Conservation (phyloP, 108 stramenopile species). For the Fistulifera solaris region DNA sequence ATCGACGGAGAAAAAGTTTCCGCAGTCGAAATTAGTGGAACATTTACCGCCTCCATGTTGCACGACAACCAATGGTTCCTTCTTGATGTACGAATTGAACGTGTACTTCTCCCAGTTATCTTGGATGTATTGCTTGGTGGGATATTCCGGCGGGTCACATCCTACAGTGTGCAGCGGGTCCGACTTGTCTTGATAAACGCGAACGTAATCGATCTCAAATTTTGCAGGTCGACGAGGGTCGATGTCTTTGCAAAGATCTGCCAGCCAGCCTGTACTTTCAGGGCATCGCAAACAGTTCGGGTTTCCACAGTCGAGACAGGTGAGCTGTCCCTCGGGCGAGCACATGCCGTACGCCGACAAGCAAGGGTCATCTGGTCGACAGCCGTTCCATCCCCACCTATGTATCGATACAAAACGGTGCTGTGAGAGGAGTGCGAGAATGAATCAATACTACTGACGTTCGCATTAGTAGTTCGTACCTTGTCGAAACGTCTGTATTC, state of each 20-base stretch:
- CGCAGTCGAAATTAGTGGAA: conserved; percentile 1
- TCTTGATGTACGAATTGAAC: conserved; percentile 7
- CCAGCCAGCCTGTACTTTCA: conserved; percentile 1
- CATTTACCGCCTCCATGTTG: conserved; percentile 2
- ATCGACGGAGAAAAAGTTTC: not conserved
- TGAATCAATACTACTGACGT: no score
- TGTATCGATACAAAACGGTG: no score
- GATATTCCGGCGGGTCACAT: conserved; percentile 7
- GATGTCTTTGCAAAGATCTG: conserved; percentile 7
- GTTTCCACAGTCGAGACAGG: conserved; percentile 9
- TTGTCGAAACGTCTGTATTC: conserved; percentile 8
- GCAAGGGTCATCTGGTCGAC: conserved; percentile 3
- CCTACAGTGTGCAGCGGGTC: conserved; percentile 11
- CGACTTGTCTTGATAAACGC: conserved; percentile 7
- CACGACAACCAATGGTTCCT: conserved; percentile 1
- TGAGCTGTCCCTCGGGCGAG: conserved; percentile 3
- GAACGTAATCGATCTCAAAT: conserved; percentile 7
- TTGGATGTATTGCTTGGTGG: conserved; percentile 3
- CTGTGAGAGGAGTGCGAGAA: no score
- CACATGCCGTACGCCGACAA: conserved; percentile 5
- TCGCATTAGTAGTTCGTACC: no score
- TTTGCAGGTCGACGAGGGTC: not conserved
- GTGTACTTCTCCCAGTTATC: not conserved
- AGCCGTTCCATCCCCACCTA: conserved; percentile 13
- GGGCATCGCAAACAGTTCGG: conserved; percentile 10